phyloP scores from a whole-genome alignment of 2,329 filamentous ascomycete species.

The Hansfordia pulvinata region DNA sequence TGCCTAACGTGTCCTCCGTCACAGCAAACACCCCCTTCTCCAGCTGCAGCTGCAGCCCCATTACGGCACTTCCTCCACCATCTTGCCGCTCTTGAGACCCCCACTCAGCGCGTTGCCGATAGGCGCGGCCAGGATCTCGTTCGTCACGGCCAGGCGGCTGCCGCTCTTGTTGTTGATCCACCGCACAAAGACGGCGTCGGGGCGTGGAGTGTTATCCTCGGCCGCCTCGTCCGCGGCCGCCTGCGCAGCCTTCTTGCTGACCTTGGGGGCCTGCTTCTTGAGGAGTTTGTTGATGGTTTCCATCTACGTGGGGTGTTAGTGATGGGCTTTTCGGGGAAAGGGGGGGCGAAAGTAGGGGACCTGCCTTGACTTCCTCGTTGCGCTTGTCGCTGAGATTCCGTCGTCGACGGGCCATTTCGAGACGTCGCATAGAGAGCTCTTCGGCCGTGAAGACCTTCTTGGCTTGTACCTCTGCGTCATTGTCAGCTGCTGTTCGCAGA shows the following conservation, averaged over 20 bases:
- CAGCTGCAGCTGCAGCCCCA: no score
- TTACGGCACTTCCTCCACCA: conserved; percentile 42
- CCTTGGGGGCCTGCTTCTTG: conserved; percentile 73
- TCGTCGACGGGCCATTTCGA: conserved; percentile 47
- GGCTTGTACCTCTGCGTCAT: conserved; percentile 41
- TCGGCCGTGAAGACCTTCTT: conserved; percentile 50
- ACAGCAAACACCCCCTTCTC: no score
- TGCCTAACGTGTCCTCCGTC: no score
- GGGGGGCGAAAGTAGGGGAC: conserved; percentile 3
- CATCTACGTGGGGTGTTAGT: conserved; percentile 37
- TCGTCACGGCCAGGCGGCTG: conserved; percentile 48
- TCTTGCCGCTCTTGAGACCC: conserved; percentile 25
- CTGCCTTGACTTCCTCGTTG: conserved; percentile 49
- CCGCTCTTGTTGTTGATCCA: conserved; percentile 59
- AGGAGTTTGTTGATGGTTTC: conserved; percentile 85
- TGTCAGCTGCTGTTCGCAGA: conserved; percentile 8
- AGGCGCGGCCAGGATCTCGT: conserved; percentile 53
- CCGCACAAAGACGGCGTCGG: conserved; percentile 50
- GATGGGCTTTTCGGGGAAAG: not conserved
- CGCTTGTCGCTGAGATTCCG: conserved; percentile 52
- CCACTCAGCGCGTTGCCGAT: conserved; percentile 33
- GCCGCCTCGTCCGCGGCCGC: conserved; percentile 34
- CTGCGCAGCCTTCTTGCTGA: conserved; percentile 36
- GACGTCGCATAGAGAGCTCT: conserved; percentile 46
- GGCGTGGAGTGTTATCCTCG: conserved; percentile 30